Evolutionary conservation across 2,329 filamentous ascomycete genomes (phyloP).

Genomic region (Tolypocladium album): DNA sequence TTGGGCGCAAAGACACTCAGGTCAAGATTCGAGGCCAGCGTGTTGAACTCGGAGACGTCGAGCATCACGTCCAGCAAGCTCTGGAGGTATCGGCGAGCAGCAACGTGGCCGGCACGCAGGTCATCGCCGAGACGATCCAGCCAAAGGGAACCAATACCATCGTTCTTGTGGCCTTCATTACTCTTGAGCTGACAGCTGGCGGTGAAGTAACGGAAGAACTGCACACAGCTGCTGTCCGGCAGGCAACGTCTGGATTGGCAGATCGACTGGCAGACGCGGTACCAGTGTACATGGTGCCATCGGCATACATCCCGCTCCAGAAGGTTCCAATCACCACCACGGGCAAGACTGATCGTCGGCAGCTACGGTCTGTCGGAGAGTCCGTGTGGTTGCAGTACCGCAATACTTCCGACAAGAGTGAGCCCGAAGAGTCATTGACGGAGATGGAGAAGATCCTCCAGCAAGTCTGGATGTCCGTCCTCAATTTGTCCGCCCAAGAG

Average conservation of each 20-base stretch:
- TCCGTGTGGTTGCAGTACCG: neutral
- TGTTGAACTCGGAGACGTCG: slow-evolving; percentile 28
- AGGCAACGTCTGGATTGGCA: neutral
- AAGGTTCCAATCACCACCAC: slow-evolving; percentile 6
- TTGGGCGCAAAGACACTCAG: slow-evolving; percentile 42
- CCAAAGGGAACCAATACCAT: slow-evolving; percentile 1
- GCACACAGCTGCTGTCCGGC: neutral
- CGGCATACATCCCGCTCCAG: slow-evolving; percentile 5
- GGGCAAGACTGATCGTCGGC: slow-evolving; percentile 7
- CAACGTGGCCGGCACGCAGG: neutral
- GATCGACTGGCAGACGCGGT: slow-evolving; percentile 4
- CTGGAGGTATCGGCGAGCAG: neutral
- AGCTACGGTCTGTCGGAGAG: slow-evolving; percentile 4
- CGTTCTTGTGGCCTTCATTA: slow-evolving; percentile 6
- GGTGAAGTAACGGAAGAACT: neutral
- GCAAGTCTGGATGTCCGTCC: slow-evolving; percentile 27
- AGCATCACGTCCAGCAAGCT: slow-evolving; percentile 4
- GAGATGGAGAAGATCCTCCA: slow-evolving; percentile 2
- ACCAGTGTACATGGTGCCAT: slow-evolving; percentile 8
- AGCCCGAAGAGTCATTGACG: neutral
- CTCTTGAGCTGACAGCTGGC: neutral
- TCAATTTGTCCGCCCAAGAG: slow-evolving; percentile 21
- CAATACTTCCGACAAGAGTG: neutral
- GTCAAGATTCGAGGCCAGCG: slow-evolving; percentile 45
- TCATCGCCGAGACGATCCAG: slow-evolving; percentile 4